Evolutionary conservation across 176 grass and related monocot species (phyloP).

Genomic region (Secale cereale): DNA sequence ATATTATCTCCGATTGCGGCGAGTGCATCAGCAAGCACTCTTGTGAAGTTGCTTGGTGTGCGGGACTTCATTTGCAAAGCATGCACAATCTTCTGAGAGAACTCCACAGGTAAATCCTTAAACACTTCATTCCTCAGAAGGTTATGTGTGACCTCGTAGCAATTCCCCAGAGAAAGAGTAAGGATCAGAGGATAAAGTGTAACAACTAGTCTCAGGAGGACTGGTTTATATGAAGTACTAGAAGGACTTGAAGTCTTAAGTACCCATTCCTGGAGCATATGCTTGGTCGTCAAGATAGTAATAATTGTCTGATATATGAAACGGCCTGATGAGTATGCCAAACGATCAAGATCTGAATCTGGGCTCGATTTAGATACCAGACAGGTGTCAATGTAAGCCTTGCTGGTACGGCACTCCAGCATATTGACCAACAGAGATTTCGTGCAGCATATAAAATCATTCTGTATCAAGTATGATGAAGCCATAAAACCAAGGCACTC

Average conservation of each 20-base stretch:
- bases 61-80: neutral
- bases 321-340: neutral
- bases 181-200: conserved; percentile 41
- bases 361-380: conserved; percentile 10
- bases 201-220: conserved; percentile 48
- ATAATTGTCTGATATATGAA: conserved; percentile 19
- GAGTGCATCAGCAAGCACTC: conserved; percentile 60
- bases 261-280: conserved; percentile 25
- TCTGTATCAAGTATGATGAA: conserved; percentile 18
- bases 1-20: conserved; percentile 40
- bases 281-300: conserved; percentile 12
- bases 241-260: conserved; percentile 7
- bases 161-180: neutral
- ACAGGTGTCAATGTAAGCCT: conserved; percentile 37
- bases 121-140: neutral
- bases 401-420: conserved; percentile 17
- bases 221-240: neutral
- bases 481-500: conserved; percentile 58
- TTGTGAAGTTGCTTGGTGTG: neutral
- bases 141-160: conserved; percentile 29
- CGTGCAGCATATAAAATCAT: conserved; percentile 37
- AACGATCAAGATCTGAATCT: neutral
- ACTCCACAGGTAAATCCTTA: conserved; percentile 41
- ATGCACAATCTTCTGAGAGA: conserved; percentile 35
- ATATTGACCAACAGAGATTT: conserved; percentile 48